phyloP scores from a whole-genome alignment of 148 eudicot species.

The Selenicereus undatus region DNA sequence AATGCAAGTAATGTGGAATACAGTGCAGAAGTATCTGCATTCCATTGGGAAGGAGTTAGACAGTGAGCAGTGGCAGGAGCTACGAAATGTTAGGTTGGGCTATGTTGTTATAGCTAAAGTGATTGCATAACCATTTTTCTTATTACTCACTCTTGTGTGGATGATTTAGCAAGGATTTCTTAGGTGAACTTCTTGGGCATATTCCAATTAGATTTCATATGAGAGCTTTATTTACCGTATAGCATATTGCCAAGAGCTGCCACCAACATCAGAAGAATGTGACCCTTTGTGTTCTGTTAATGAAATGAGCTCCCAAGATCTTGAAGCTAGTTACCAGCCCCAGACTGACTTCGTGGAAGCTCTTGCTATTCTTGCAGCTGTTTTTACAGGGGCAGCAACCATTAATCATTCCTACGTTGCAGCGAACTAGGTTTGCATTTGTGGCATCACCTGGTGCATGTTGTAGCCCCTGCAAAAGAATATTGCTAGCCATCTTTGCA shows the following conservation, averaged over 20 bases:
- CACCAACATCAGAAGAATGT: conserved; percentile 55
- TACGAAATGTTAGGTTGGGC: too few relatives aligned
- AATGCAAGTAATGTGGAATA: too few relatives aligned
- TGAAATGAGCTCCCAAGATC: too few relatives aligned
- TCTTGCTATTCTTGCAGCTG: conserved; percentile 71
- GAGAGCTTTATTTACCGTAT: conserved; percentile 14
- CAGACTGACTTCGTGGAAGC: conserved; percentile 87
- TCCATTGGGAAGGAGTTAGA: too few relatives aligned
- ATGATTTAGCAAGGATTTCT: too few relatives aligned
- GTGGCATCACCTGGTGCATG: conserved; percentile 10
- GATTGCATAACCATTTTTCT: background rate
- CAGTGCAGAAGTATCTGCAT: too few relatives aligned
- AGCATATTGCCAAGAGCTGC: conserved; percentile 41
- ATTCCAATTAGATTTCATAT: background rate
- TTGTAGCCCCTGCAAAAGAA: background rate
- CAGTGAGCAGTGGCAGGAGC: too few relatives aligned
- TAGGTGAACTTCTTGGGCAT: background rate
- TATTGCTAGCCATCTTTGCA: too few relatives aligned
- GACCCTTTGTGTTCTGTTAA: conserved; percentile 89
- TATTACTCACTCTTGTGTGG: background rate
- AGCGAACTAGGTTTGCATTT: conserved; percentile 68
- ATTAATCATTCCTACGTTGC: conserved; percentile 95
- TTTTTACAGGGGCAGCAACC: conserved; percentile 70
- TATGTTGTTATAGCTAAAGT: background rate
- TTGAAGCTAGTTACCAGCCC: conserved; percentile 64